Base-by-base conservation (phyloP, 2,329 filamentous ascomycete genomes). In the Fusarium anthophilum region DNA sequence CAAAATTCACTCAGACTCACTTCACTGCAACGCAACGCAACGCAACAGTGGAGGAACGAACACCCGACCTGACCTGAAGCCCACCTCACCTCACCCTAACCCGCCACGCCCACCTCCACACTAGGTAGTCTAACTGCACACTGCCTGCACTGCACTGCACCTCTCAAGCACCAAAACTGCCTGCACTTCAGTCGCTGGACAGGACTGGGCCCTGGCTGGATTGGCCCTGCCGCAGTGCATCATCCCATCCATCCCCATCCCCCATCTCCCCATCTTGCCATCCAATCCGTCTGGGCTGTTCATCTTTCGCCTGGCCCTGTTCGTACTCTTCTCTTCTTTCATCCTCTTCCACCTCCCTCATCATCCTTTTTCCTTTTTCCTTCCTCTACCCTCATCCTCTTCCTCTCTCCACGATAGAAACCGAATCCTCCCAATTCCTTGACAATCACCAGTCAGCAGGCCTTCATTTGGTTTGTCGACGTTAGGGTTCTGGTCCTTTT, bases 401-500 rank as follows among this genome's bases (percentile, higher is more conserved):
- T 66, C 69, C 71, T 64, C 61, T 73, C 72, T 73, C 77, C 78
- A 79, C 80, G 79, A 80, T 70, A 76, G 75, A 77, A 75, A 72
- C 80, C 79, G 82, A 83, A 83, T 82, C 82, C 81, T 77, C 79
- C 81, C 71, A 82, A 57, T 72, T 71, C 72, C 69, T 74, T 76
- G 80, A 82, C 80, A 82, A 82, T 47, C 57, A 62, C 55, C 61
- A 77, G 78, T 82, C 81, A 54, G 77, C 80, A 80, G 79, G 78
- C 78, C 76, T 74, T 71, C 62, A 63, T 69, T 70, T 70, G 70
- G 73, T 80, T 79, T 79, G 78, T 80, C 69, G 79, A 80, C 76
- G 53, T 70, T 66, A 68, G 80, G 77, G 77, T 80, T 80, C 78
- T 66, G 78, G 79, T 77, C 70, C 73, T 77, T 77, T 77, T 76